phyloP scores from a whole-genome alignment of 2,329 filamentous ascomycete species.

The Sclerotinia minor region DNA sequence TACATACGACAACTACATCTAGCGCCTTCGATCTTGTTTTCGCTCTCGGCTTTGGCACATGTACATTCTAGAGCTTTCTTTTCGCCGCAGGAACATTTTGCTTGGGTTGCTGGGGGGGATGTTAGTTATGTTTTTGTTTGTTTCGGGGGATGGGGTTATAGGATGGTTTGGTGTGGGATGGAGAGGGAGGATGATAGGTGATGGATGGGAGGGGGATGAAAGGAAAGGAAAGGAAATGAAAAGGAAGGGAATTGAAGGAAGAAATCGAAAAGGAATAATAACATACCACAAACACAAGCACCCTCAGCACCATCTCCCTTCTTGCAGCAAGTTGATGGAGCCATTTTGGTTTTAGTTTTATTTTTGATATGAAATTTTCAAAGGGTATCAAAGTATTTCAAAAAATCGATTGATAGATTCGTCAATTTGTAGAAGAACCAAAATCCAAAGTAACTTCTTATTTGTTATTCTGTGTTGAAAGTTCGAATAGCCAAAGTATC shows the following conservation, averaged over 20 bases:
- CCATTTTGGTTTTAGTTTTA: constrained; percentile 29
- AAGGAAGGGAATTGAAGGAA: no score
- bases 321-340: constrained; percentile 41
- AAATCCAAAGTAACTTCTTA: no score
- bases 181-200: not conserved
- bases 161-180: no score
- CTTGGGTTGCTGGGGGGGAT: constrained; percentile 53
- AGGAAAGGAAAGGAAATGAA: not conserved
- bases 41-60: constrained; percentile 72
- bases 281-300: constrained; percentile 40
- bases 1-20: constrained; percentile 74
- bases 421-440: no score
- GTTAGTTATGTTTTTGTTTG: not conserved
- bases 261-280: not conserved
- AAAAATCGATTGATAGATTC: no score
- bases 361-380: not conserved
- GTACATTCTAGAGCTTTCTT: constrained; percentile 82
- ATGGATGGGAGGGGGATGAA: not conserved
- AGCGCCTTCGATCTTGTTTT: constrained; percentile 73
- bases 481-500: no score
- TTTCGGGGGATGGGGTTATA: not conserved
- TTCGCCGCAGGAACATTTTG: constrained; percentile 86
- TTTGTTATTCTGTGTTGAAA: no score
- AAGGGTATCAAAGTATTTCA: no score
- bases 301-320: constrained; percentile 29